A percentile compares a stretch with the other conserved stretches of the same genome.
These are phyloP conservation scores for Funneliformis mosseae DNA, from an alignment of 192 early-diverging fungal genomes.

Conservation along the genomic window DNA sequence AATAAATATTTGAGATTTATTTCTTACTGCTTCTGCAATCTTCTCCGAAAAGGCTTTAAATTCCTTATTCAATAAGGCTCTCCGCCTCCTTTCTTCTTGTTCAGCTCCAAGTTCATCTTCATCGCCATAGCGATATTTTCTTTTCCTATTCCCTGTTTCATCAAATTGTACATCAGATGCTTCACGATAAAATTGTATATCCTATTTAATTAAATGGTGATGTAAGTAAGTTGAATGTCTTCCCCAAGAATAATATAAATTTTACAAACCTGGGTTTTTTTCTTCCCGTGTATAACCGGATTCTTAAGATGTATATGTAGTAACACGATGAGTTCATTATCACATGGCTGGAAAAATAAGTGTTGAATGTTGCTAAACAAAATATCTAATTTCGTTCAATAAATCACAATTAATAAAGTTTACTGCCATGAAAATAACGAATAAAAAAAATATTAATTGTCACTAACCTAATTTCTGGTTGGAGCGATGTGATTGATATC, in stretches of 20 bases:
- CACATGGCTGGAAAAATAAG: slow-evolving; percentile 98
- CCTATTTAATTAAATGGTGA: slow-evolving; percentile 45
- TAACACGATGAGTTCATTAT: slow-evolving; percentile 92
- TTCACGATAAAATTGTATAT: slow-evolving; percentile 98
- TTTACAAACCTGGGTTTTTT: slow-evolving; percentile 78
- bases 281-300: slow-evolving; percentile 97
- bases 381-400: slow-evolving; percentile 62
- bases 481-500: slow-evolving; percentile 80
- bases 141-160: slow-evolving; percentile 92
- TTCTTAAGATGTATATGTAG: slow-evolving; percentile 96
- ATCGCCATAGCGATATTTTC: slow-evolving; percentile 89
- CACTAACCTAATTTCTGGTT: slow-evolving; percentile 73
- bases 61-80: slow-evolving; percentile 86
- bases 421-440: background rate
- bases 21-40: slow-evolving; percentile 75
- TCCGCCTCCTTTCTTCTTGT: slow-evolving; percentile 89
- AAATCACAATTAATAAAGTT: slow-evolving; percentile 2
- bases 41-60: slow-evolving; percentile 92
- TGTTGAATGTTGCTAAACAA: slow-evolving; percentile 98
- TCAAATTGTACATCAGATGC: slow-evolving; percentile 93
- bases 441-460: slow-evolving; percentile 7
- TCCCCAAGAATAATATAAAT: too few species aligned
- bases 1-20: background rate
- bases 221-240: background rate
- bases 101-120: slow-evolving; percentile 98